Evolutionary conservation across 2,329 filamentous ascomycete species (phyloP).

Genomic region (Paecilomyces niveus): DNA sequence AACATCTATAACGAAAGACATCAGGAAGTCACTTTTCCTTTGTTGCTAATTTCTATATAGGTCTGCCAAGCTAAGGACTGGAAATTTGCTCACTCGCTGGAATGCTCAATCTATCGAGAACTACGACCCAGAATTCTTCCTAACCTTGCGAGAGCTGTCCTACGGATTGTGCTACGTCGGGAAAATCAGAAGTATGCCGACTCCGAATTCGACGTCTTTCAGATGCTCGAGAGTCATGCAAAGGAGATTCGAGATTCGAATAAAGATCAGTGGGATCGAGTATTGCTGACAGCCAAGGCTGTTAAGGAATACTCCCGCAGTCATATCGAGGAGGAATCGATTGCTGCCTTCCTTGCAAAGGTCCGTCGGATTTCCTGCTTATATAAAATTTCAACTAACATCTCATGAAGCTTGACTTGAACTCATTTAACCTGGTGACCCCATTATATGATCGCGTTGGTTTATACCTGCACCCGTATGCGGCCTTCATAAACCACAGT

Average conservation of each 20-base stretch:
- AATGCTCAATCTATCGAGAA: slow-evolving; percentile 48
- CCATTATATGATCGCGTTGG: slow-evolving; percentile 52
- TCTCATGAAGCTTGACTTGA: slow-evolving; percentile 44
- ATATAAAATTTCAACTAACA: not conserved
- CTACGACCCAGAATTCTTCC: slow-evolving; percentile 45
- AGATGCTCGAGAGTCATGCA: slow-evolving; percentile 42
- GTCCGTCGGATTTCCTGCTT: slow-evolving; percentile 21
- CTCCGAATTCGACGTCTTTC: slow-evolving; percentile 37
- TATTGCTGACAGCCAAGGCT: slow-evolving; percentile 48
- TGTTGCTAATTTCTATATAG: slow-evolving; percentile 23
- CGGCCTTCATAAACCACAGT: slow-evolving; percentile 54
- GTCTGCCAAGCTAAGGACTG: slow-evolving; percentile 54
- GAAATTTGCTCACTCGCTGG: slow-evolving; percentile 52
- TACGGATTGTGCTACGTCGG: slow-evolving; percentile 45
- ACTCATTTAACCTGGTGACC: slow-evolving; percentile 52
- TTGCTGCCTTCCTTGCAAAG: slow-evolving; percentile 40
- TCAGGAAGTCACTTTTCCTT: not conserved
- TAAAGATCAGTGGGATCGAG: slow-evolving; percentile 39
- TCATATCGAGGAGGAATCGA: slow-evolving; percentile 35
- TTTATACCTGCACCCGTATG: slow-evolving; percentile 50
- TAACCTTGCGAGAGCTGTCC: slow-evolving; percentile 48
- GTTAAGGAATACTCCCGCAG: slow-evolving; percentile 47
- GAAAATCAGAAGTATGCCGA: slow-evolving; percentile 26
- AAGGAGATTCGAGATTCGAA: slow-evolving; percentile 38
- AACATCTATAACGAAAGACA: not conserved